Base-by-base conservation (phyloP, 495 filamentous ascomycete genomes). In the Hamigera avellanea region DNA sequence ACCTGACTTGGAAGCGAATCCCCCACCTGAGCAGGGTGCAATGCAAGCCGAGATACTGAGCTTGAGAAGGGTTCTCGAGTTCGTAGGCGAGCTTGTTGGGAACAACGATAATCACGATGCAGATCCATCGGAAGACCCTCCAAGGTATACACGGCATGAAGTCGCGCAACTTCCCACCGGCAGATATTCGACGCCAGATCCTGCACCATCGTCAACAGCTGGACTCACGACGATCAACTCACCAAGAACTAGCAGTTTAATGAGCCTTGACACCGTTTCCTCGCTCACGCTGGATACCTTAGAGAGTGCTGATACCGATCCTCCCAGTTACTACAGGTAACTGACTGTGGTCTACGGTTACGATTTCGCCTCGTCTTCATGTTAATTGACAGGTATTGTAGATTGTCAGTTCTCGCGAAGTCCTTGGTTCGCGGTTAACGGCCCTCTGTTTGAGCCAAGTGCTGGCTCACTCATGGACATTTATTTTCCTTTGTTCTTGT, bases 21-120 rank as follows among this genome's bases (percentile, higher is more conserved):
- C 21, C 30, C 8, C 53, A 52, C 19, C 55, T 61, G 41, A 65
- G 68, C 28, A 43, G 7, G 19, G 32, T 38, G 23, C 42, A 48
- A 46, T 53, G 36, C 42, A 43, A 17, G 36, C 42, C 16, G 53
- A 53, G 29, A 49, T 54, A 13, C 37, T 39, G 17, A 42, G 38
- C 8, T 42, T 54, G 17, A 37, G 48, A 21, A 42, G 46, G 8
- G 41, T 46, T 8, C 51, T 54, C 10, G 45, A 48, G 23, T 49
- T 44, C 26, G 51, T 54, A 14, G 45, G 51, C 12, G 42, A 51
- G 19, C 40, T 54, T 27, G 39, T 54, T 19, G 29, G 39, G 6
- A 33, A 28, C 7, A 32, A 30, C 16, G 29, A 36, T 15, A 7
- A 29, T 35, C 25, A 3, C 23, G 35, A 26, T 23, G 16, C 14